Base-by-base conservation (phyloP, 2,329 filamentous ascomycete genomes). In the Diaporthe sp. region DNA sequence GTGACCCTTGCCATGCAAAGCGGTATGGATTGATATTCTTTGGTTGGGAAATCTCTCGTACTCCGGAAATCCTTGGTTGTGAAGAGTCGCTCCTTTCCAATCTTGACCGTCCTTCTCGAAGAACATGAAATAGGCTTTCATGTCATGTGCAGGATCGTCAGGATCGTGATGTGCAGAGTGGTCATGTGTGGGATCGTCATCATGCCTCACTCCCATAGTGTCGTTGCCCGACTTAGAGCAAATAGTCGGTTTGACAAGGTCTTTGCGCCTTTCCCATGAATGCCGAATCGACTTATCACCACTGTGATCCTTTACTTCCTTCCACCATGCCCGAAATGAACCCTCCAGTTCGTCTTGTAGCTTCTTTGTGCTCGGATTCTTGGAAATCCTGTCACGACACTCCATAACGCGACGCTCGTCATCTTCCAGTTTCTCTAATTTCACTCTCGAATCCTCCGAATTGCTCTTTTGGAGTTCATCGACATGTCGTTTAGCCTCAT, bases 121-220 rank as follows among this genome's bases (percentile, higher is more conserved):
- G 39, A 67, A 68, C 25, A 73, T 73, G 72, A 73, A 42, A 37
- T 44, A 42, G 8, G 58, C 72, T 1, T 57, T 65, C 34, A 68
- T 9, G 3, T 73, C 61, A 8, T 46, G 46, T 6, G 46, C 58
- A 55, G 72, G 72, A 3, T 73, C 46, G 8, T 34, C 31, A 34
- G 31, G 31, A 34, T 34, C 31, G 6, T 73, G 42, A 12, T 46
- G 46, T 5, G 46, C 58, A 55, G 72, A 60, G 5, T 73, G 25
- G 8, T 8, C 31, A 28, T 28, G 28, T 28, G 28, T 28, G 28
- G 28, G 28, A 28, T 28, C 28, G 3, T 73, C 60, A 9, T 57
- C 12, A 1, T 34, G 4, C 0, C 25, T 3, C 3, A 44, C 31
- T 19, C 7, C 9, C 25, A 1, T 8, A 0, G 17, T 7, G 10